Evolutionary conservation across 2,329 filamentous ascomycete genomes (phyloP).

Genomic region (Paecilomyces niveus): DNA sequence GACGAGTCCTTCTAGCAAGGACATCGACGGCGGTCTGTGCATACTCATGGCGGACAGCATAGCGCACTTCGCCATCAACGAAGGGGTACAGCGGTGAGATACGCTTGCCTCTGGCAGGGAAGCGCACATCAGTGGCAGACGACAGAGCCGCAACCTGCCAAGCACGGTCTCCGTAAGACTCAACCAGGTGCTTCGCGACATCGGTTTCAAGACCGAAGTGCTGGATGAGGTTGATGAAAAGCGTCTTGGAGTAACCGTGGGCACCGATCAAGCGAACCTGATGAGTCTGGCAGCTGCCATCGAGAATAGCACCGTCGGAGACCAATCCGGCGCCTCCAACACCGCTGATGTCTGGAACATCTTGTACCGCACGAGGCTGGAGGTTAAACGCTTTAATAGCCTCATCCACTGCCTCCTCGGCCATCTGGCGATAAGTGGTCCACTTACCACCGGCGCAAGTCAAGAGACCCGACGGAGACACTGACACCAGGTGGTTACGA

Average conservation of each 20-base stretch:
- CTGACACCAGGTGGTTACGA: constrained; percentile 75
- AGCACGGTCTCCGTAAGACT: constrained; percentile 84
- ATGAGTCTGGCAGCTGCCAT: constrained; percentile 76
- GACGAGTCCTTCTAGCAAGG: constrained; percentile 71
- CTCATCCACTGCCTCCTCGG: constrained; percentile 79
- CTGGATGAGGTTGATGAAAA: constrained; percentile 93
- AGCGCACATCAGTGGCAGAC: constrained; percentile 66
- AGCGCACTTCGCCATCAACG: constrained; percentile 84
- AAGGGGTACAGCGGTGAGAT: constrained; percentile 80
- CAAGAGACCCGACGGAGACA: constrained; percentile 70
- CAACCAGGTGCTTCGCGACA: constrained; percentile 79
- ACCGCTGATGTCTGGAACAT: constrained; percentile 61
- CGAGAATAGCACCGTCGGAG: constrained; percentile 63
- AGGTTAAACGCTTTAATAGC: constrained; percentile 65
- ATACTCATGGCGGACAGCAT: constrained; percentile 82
- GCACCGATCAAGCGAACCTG: constrained; percentile 74
- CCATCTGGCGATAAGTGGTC: constrained; percentile 92
- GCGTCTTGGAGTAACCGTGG: constrained; percentile 79
- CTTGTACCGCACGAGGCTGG: constrained; percentile 47
- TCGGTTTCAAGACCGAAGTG: constrained; percentile 89
- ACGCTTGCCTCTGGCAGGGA: constrained; percentile 74
- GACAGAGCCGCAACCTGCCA: constrained; percentile 85
- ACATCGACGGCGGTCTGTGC: constrained; percentile 88
- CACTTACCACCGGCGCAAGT: constrained; percentile 87
- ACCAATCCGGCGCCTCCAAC: constrained; percentile 63